A percentile compares a stretch with the other conserved stretches of the same genome.
phyloP scores from a whole-genome alignment of 805 yeast species.

The Diddensiella transvaalensis region DNA sequence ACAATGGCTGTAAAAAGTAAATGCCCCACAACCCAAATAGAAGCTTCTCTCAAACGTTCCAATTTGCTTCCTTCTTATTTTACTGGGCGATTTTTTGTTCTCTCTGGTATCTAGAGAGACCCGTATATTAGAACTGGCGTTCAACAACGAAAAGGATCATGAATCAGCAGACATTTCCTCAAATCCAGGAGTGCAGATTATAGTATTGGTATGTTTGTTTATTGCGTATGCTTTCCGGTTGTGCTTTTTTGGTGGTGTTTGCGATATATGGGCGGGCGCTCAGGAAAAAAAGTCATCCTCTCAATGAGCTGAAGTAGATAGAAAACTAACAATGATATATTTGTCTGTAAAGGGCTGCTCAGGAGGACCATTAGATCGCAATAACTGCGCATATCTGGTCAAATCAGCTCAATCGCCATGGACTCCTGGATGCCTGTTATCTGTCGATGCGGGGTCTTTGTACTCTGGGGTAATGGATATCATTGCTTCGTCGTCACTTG shows the following conservation, averaged over 20 bases:
- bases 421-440: conserved; percentile 44
- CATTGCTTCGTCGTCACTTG: conserved; percentile 18
- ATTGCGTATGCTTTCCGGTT: background rate
- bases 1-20: background rate
- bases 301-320: background rate
- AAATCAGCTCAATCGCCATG: conserved; percentile 51
- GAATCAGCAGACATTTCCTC: background rate
- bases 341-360: conserved; percentile 51
- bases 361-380: conserved; percentile 80
- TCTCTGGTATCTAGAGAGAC: too few species aligned
- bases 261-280: too few species aligned
- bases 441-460: conserved; percentile 82
- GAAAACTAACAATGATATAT: background rate
- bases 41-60: background rate
- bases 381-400: conserved; percentile 64
- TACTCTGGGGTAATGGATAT: conserved; percentile 51
- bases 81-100: too few species aligned
- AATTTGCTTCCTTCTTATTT: too few species aligned
- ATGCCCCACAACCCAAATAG: background rate
- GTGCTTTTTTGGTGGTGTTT: background rate
- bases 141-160: background rate
- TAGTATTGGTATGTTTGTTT: conserved; percentile 1
- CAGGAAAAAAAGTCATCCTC: too few species aligned
- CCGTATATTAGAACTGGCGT: conserved; percentile 4
- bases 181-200: background rate